phyloP scores from a whole-genome alignment of 2,329 filamentous ascomycete genomes.

The Venturiaceae sp. region DNA sequence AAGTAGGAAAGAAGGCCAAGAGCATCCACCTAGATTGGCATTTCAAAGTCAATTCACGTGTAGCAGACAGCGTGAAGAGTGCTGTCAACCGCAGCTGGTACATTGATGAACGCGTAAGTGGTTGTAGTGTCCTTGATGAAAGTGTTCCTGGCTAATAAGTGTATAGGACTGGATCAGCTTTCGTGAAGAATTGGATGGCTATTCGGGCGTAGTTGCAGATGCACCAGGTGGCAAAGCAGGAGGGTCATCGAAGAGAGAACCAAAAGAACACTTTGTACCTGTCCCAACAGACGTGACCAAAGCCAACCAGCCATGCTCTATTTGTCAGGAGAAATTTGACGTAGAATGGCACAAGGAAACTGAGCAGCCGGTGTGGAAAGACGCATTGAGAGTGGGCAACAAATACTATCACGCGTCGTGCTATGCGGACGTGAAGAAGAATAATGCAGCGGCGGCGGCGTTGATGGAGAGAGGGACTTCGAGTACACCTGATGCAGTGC shows the following conservation, averaged over 20 bases:
- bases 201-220: slow-evolving; percentile 12
- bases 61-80: slow-evolving; percentile 74
- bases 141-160: slow-evolving; percentile 10
- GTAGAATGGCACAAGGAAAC: slow-evolving; percentile 85
- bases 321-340: slow-evolving; percentile 93
- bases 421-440: slow-evolving; percentile 69
- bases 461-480: slow-evolving; percentile 1
- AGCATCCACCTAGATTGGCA: slow-evolving; percentile 96
- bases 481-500: slow-evolving; percentile 8
- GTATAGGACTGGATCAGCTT: slow-evolving; percentile 80
- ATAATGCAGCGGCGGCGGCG: slow-evolving; percentile 4
- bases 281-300: slow-evolving; percentile 71
- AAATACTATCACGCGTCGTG: slow-evolving; percentile 87
- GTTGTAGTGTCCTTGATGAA: neutral
- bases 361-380: slow-evolving; percentile 95
- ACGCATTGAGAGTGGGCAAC: slow-evolving; percentile 67
- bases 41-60: slow-evolving; percentile 84
- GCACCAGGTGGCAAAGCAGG: neutral
- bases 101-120: slow-evolving; percentile 69
- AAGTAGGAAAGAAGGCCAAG: slow-evolving; percentile 75
- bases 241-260: slow-evolving; percentile 40
- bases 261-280: slow-evolving; percentile 62
- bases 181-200: slow-evolving; percentile 62
- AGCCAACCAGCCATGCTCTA: slow-evolving; percentile 73
- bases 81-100: slow-evolving; percentile 94